A percentile compares a stretch with the other conserved stretches of the same genome.
These are phyloP conservation scores for Plenodomus lindquistii DNA, from an alignment of 2,329 filamentous ascomycete genomes.

Conservation along the genomic window DNA sequence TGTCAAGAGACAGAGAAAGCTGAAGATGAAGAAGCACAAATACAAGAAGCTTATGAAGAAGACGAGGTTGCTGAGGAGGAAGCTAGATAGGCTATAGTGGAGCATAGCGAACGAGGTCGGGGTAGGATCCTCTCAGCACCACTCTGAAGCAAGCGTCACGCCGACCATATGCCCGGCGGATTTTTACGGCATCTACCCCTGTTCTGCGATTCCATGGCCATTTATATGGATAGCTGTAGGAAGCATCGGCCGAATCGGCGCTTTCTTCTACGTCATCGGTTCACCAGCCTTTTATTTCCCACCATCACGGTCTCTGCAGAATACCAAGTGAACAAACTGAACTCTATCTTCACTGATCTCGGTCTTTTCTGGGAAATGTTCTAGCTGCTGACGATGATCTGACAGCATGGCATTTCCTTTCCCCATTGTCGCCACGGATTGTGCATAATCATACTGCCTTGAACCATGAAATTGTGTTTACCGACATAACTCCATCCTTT, in stretches of 20 bases:
- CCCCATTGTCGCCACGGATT: constrained; percentile 31
- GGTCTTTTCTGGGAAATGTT: neutral
- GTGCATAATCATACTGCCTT: constrained; percentile 9
- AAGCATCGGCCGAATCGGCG: neutral
- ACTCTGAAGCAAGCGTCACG: constrained; percentile 11
- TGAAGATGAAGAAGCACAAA: constrained; percentile 99
- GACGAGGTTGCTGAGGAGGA: constrained; percentile 85
- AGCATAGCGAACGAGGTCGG: constrained; percentile 16
- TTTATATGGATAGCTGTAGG: no score
- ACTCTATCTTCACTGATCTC: constrained; percentile 15
- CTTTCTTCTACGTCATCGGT: constrained; percentile 2
- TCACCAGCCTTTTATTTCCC: neutral
- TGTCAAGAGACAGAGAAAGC: constrained; percentile 86
- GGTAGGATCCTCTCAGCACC: constrained; percentile 16
- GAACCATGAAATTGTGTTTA: constrained; percentile 36
- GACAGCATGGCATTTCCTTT: constrained; percentile 28
- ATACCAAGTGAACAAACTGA: constrained; percentile 35
- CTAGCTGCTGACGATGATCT: constrained; percentile 17
- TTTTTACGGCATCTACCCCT: no score
- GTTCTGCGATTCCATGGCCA: no score
- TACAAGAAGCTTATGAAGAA: constrained; percentile 98
- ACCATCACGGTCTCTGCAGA: constrained; percentile 12
- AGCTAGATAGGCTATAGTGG: constrained; percentile 60
- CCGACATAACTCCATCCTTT: constrained; percentile 18
- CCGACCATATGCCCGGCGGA: constrained; percentile 4